A percentile compares a stretch with the other conserved stretches of the same genome.
phyloP scores from a whole-genome alignment of 1,284 basidiomycete species.

The Apiotrichum porosum region DNA sequence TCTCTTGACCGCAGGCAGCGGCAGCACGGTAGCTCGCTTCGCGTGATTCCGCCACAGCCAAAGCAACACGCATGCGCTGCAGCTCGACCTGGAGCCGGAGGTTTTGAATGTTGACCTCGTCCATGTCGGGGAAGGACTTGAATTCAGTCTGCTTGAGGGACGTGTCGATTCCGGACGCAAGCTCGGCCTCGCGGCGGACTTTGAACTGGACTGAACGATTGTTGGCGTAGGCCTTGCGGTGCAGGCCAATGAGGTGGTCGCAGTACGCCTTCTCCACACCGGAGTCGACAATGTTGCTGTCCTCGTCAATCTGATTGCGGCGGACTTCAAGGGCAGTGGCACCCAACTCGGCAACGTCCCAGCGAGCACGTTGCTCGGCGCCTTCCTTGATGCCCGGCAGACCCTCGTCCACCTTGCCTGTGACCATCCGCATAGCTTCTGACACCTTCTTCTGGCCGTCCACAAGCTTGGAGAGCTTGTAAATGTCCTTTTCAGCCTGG shows the following conservation, averaged over 20 bases:
- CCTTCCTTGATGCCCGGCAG: constrained; percentile 69
- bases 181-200: constrained; percentile 66
- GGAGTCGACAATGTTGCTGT: constrained; percentile 22
- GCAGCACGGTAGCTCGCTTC: constrained; percentile 63
- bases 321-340: constrained; percentile 62
- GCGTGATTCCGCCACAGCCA: constrained; percentile 63
- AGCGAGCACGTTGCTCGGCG: constrained; percentile 66
- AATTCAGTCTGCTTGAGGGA: constrained; percentile 74
- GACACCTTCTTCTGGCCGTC: constrained; percentile 67
- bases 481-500: constrained; percentile 38
- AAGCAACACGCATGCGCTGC: constrained; percentile 68
- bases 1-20: constrained; percentile 61
- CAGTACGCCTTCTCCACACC: constrained; percentile 70
- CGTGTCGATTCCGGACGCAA: constrained; percentile 73
- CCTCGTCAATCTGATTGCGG: constrained; percentile 60
- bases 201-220: constrained; percentile 60
- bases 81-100: constrained; percentile 66
- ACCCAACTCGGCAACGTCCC: constrained; percentile 69
- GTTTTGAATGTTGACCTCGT: constrained; percentile 65
- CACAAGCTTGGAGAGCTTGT: constrained; percentile 56
- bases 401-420: constrained; percentile 63
- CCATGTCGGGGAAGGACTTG: constrained; percentile 66
- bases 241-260: constrained; percentile 61
- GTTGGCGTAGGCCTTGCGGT: constrained; percentile 62
- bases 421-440: constrained; percentile 64